phyloP scores from a whole-genome alignment of 2,329 filamentous ascomycete genomes.

The Ophiostoma pallidulum region DNA sequence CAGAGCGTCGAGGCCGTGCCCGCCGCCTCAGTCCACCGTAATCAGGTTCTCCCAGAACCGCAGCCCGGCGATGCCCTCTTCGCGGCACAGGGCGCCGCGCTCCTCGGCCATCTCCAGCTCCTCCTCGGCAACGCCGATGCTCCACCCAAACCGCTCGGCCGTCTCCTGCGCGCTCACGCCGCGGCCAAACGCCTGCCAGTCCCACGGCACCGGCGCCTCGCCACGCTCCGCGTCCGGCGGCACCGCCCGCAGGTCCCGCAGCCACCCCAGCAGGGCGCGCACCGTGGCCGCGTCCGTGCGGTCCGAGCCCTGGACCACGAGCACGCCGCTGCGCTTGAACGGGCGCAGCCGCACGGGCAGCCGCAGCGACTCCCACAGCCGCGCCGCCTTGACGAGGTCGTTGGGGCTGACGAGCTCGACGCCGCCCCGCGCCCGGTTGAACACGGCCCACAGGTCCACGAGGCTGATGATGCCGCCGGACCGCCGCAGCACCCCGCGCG shows the following conservation, averaged over 20 bases:
- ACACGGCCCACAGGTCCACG: slow-evolving; percentile 87
- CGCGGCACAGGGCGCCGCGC: slow-evolving; percentile 73
- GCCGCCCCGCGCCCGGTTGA: slow-evolving; percentile 85
- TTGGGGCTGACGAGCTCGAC: slow-evolving; percentile 87
- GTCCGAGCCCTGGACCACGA: slow-evolving; percentile 83
- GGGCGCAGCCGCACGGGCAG: slow-evolving; percentile 77
- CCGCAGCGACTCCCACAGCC: slow-evolving; percentile 77
- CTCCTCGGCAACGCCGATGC: slow-evolving; percentile 87
- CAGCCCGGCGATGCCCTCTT: slow-evolving; percentile 83
- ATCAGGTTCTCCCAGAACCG: slow-evolving; percentile 80
- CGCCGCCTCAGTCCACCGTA: too few relatives aligned
- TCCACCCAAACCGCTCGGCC: slow-evolving; percentile 90
- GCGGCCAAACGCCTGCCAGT: slow-evolving; percentile 67
- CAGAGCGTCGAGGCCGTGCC: too few relatives aligned
- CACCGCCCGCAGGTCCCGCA: slow-evolving; percentile 60
- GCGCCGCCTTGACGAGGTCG: slow-evolving; percentile 84
- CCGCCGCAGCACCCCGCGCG: slow-evolving; percentile 63
- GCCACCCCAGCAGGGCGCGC: slow-evolving; percentile 64
- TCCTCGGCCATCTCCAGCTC: slow-evolving; percentile 98
- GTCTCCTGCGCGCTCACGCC: slow-evolving; percentile 85
- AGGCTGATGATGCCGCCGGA: slow-evolving; percentile 83
- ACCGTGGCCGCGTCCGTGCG: slow-evolving; percentile 88
- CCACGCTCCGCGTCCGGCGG: slow-evolving; percentile 35
- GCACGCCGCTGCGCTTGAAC: slow-evolving; percentile 78
- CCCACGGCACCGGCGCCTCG: slow-evolving; percentile 51